phyloP scores from a whole-genome alignment of 2,329 filamentous ascomycete species.

The Fusarium abutilonis region DNA sequence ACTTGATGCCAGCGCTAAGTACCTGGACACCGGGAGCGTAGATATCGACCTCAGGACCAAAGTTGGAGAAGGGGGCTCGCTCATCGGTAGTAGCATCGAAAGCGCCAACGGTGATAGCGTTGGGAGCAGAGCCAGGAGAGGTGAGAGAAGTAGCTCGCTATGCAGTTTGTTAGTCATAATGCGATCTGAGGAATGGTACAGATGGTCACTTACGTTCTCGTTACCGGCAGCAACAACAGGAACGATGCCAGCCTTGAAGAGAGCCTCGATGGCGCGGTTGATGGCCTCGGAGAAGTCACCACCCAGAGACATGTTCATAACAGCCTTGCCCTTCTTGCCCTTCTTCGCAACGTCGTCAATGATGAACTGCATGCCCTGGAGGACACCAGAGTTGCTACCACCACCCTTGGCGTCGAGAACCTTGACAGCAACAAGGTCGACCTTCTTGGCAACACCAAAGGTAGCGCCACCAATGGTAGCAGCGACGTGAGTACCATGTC shows the following conservation, averaged over 20 bases:
- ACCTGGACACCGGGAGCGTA: conserved; percentile 67
- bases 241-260: conserved; percentile 62
- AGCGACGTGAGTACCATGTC: conserved; percentile 72
- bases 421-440: conserved; percentile 66
- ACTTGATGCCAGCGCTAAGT: conserved; percentile 62
- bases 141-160: conserved; percentile 59
- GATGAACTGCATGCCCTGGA: conserved; percentile 68
- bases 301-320: conserved; percentile 73
- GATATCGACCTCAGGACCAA: conserved; percentile 62
- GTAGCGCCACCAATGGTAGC: conserved; percentile 69
- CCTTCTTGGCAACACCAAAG: conserved; percentile 65
- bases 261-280: conserved; percentile 64
- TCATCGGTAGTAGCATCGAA: conserved; percentile 61
- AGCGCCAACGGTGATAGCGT: conserved; percentile 69
- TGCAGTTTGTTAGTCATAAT: conserved; percentile 18
- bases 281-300: conserved; percentile 59
- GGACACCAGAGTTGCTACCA: conserved; percentile 55
- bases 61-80: conserved; percentile 68
- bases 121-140: conserved; percentile 65
- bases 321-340: conserved; percentile 60
- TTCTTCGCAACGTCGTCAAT: conserved; percentile 56
- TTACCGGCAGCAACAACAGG: conserved; percentile 71
- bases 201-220: conserved; percentile 53
- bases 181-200: not conserved
- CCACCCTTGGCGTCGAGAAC: conserved; percentile 61